Evolutionary conservation across 306 rosid genomes (phyloP).

Genomic region (Cucurbita maxima): DNA sequence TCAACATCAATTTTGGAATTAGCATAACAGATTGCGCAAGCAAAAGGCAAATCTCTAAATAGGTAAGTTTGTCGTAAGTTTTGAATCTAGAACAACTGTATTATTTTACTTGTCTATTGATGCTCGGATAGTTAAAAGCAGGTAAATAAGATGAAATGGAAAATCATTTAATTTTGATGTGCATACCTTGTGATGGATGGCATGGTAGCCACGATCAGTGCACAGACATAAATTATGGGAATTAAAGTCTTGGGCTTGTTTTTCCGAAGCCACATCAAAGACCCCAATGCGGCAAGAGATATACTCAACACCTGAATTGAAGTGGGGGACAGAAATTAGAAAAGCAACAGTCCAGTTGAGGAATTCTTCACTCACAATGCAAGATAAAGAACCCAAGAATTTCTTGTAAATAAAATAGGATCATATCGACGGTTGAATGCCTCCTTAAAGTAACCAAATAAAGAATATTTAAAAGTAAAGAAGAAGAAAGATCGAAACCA

Average conservation of each 20-base stretch:
- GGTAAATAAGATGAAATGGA: background rate
- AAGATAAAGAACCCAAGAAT: background rate
- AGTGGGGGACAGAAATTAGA: slow-evolving; percentile 2
- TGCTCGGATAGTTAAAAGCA: background rate
- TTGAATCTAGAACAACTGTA: background rate
- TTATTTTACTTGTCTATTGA: background rate
- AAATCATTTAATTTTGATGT: background rate
- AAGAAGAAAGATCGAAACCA: slow-evolving; percentile 34
- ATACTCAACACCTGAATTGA: slow-evolving; percentile 68
- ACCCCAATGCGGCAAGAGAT: slow-evolving; percentile 90
- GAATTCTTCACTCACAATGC: background rate
- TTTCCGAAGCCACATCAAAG: slow-evolving; percentile 96
- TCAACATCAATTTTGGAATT: no score
- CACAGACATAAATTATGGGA: slow-evolving; percentile 77
- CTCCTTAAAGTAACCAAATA: background rate
- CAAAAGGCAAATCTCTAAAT: background rate
- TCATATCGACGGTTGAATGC: background rate
- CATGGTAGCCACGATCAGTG: slow-evolving; percentile 80
- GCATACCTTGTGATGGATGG: slow-evolving; percentile 91
- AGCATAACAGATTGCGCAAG: no score
- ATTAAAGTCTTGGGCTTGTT: slow-evolving; percentile 83
- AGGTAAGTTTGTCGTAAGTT: background rate
- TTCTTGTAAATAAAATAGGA: background rate
- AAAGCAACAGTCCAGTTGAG: background rate
- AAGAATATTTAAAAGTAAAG: background rate